Base-by-base conservation (phyloP, 306 rosid genomes). In the Trifolium subterraneum region DNA sequence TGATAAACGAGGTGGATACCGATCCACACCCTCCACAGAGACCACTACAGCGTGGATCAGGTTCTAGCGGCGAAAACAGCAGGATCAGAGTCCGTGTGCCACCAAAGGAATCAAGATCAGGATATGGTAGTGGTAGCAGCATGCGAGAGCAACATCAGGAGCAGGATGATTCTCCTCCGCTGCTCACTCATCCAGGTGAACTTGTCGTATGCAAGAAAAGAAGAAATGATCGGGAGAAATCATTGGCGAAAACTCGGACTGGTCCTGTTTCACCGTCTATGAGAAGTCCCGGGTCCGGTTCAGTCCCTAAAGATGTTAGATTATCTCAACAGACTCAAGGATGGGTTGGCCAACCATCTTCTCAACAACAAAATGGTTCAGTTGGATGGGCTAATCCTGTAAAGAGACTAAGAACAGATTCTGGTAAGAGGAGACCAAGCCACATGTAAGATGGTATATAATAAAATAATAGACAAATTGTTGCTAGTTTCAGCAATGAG, bases 321-420 rank as follows among this genome's bases (percentile, higher is more conserved):
- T 81, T 77, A 72, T 69, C 88, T 59, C 93, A 85, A 64, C 96
- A 87, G 52, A 27, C 75, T 19, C 97, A 85, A 73, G 96, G 90
- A 45, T 88, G 88, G 92, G 50, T 79, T 42, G 86, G 84, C 59
- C 94, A 90, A 74, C 81, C 88, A 18, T 82, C 84, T 73, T 82
- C 84, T 73, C 97, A 83, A 76, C 84, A 86, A 8, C 76, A 81
- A 15, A 91, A 85, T 74, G 93, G 89, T 14, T 77, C 99, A 13
- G 93, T 82, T 64, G 90, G 97, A 23, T 95, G 99, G 99, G 97
- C 99, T 31, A 95, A 92, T 74, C 99, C 97, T 1, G 99, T 95
- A 51, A 95, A 95, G 92, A 76, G 97, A 74, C 77, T 88, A 54
- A 90, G 99, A 83, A 88, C 99, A 31, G 99, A 88, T 86, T 81